These are phyloP conservation scores for Elsinoe fawcettii DNA, from an alignment of 2,329 filamentous ascomycete species.

Conservation along the genomic window DNA sequence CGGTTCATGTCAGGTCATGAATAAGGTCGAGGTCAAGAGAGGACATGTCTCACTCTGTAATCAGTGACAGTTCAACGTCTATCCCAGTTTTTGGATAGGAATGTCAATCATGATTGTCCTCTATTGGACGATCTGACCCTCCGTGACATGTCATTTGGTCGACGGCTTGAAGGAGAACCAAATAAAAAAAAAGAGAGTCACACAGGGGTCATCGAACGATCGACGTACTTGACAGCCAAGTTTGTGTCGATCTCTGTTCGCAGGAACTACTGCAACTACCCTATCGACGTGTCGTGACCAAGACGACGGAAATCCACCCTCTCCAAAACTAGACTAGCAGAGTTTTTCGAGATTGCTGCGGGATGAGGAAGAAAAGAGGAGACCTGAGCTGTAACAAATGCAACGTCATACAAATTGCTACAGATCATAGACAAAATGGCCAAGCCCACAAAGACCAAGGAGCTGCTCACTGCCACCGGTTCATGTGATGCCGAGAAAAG, in stretches of 20 bases:
- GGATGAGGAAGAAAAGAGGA: background rate
- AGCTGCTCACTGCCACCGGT: background rate
- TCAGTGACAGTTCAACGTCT: background rate
- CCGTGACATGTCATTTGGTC: background rate
- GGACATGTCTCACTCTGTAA: background rate
- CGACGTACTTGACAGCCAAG: constrained; percentile 11
- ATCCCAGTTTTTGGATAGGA: background rate
- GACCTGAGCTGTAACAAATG: background rate
- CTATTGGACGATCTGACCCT: background rate
- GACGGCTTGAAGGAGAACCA: too few species aligned
- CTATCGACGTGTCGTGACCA: background rate
- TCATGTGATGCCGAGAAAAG: constrained; percentile 9
- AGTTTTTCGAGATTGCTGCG: background rate
- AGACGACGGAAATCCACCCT: background rate
- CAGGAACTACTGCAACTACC: constrained; percentile 9
- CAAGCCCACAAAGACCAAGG: too few species aligned
- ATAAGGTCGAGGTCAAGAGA: background rate
- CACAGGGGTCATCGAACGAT: constrained; percentile 1
- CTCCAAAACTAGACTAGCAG: background rate
- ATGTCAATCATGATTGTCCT: background rate
- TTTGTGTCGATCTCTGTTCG: constrained; percentile 11
- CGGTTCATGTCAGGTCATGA: background rate
- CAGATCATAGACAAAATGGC: background rate
- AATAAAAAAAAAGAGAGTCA: background rate
- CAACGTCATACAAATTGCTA: background rate